Conservation (phyloP, 805 yeast genomes). For the Wickerhamomyces alni region DNA sequence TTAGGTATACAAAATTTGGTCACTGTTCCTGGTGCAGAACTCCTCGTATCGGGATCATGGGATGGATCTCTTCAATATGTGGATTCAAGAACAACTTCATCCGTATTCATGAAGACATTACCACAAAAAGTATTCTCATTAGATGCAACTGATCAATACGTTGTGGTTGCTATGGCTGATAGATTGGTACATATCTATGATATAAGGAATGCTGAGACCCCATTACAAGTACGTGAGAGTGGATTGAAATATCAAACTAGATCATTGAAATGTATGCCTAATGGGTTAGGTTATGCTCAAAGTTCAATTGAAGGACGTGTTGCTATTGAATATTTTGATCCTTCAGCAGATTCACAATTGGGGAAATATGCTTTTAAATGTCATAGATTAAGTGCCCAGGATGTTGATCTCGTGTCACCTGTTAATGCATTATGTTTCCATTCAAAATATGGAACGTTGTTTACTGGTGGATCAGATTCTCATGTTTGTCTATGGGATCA, state of each 20-base stretch:
- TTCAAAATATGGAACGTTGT: constrained; percentile 68
- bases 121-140: constrained; percentile 54
- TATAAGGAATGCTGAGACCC: constrained; percentile 35
- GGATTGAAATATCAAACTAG: constrained; percentile 65
- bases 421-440: constrained; percentile 77
- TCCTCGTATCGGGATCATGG: constrained; percentile 56
- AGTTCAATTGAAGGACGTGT: constrained; percentile 81
- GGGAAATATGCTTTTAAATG: constrained; percentile 75
- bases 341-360: constrained; percentile 32
- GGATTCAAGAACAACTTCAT: constrained; percentile 32
- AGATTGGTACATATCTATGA: constrained; percentile 56
- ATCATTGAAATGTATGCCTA: constrained; percentile 48
- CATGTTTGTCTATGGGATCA: constrained; percentile 88
- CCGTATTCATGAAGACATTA: constrained; percentile 14
- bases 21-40: constrained; percentile 17
- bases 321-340: constrained; percentile 62
- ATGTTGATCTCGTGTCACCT: constrained; percentile 58
- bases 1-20: constrained; percentile 34
- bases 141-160: constrained; percentile 42
- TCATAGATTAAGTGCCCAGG: constrained; percentile 48
- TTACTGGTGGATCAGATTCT: constrained; percentile 91
- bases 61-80: constrained; percentile 44
- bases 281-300: constrained; percentile 54
- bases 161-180: constrained; percentile 50
- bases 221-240: constrained; percentile 49